These are phyloP conservation scores for Thinopyrum elongatum DNA, from an alignment of 176 grass and related monocot genomes.

Conservation along the genomic window DNA sequence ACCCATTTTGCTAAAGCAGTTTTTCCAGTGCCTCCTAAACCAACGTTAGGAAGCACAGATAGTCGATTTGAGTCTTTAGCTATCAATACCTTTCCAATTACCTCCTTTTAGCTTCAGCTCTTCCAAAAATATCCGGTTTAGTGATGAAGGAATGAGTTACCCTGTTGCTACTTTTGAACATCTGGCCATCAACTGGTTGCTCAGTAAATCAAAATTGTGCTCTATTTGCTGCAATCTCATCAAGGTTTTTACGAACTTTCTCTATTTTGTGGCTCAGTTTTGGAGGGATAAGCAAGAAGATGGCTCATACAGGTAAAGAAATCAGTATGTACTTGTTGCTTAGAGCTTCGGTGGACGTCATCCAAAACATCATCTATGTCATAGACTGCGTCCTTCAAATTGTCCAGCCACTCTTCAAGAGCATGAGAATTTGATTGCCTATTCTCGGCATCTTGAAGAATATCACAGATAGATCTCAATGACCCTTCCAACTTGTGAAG, in stretches of 20 bases:
- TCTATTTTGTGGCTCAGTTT: neutral
- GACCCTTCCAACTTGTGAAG: too few species aligned
- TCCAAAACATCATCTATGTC: slow-evolving; percentile 26
- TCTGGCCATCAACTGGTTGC: too few species aligned
- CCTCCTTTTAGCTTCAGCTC: too few species aligned
- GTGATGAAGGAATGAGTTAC: too few species aligned
- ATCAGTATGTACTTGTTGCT: neutral
- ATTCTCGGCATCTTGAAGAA: neutral
- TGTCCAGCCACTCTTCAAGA: neutral
- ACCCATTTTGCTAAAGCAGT: too few species aligned
- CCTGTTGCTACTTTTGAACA: too few species aligned
- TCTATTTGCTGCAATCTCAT: neutral
- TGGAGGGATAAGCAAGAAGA: neutral
- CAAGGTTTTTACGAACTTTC: neutral
- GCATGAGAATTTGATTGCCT: neutral
- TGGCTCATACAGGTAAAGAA: neutral
- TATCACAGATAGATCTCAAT: neutral
- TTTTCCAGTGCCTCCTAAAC: too few species aligned
- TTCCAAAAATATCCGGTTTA: too few species aligned
- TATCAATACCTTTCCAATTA: too few species aligned
- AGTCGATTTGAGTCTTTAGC: too few species aligned
- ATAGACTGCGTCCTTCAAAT: slow-evolving; percentile 18
- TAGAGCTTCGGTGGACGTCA: neutral
- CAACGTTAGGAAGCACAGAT: too few species aligned
- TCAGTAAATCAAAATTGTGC: neutral